Evolutionary conservation across 2,329 filamentous ascomycete genomes (phyloP).

Genomic region (Colletotrichum tamarilloi): DNA sequence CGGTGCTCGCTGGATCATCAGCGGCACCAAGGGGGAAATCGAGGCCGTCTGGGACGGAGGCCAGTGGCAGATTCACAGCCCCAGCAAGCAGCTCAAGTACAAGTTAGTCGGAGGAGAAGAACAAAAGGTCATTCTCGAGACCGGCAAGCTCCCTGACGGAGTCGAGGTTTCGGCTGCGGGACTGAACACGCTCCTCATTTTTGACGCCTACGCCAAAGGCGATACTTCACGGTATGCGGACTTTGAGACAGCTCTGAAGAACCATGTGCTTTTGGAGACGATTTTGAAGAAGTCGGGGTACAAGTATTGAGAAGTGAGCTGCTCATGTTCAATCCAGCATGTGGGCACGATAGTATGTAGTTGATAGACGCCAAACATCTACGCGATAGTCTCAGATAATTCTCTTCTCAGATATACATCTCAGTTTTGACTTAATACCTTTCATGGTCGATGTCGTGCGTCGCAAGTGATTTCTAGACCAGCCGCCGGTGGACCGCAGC

Average conservation of each 20-base stretch:
- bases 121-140: constrained; percentile 1
- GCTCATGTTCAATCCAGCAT: too few species aligned
- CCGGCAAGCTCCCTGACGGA: constrained; percentile 28
- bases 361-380: too few species aligned
- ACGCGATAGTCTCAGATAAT: too few species aligned
- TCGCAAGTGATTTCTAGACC: not conserved
- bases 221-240: constrained; percentile 28
- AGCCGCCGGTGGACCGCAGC: not conserved
- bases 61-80: constrained; percentile 36
- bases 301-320: not conserved
- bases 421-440: too few species aligned
- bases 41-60: constrained; percentile 37
- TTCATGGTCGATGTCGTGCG: too few species aligned
- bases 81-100: constrained; percentile 34
- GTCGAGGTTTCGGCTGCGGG: constrained; percentile 25
- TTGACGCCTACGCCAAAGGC: constrained; percentile 39
- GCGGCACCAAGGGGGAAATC: constrained; percentile 50
- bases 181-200: constrained; percentile 38
- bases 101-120: constrained; percentile 33
- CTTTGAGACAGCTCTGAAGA: constrained; percentile 40
- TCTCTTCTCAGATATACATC: not conserved
- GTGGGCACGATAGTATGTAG: too few species aligned
- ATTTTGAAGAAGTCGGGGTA: constrained; percentile 35
- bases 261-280: constrained; percentile 37
- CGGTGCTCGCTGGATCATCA: constrained; percentile 48